Evolutionary conservation across 179 eudicot species (phyloP), one percentile per base, ranked within the genome.

Genomic region (Camellia oleifera): DNA sequence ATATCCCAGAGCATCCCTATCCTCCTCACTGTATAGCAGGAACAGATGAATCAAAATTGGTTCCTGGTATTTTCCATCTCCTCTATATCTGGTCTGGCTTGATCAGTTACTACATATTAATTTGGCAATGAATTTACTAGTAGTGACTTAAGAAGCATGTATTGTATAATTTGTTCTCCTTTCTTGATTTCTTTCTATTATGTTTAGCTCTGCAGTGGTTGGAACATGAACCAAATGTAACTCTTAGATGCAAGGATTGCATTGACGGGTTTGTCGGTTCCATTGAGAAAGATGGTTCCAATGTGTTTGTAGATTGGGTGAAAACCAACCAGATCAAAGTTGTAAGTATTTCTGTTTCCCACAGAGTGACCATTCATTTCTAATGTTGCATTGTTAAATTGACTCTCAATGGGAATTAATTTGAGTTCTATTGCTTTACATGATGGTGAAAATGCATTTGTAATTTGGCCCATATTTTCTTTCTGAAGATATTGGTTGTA

Each of bases 21-120:
- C 98, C 97, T 81, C 99, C 98, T 81, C 99, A 95, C 80, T 95
- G 99, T 81, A 83, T 95, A 18, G 78, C 77, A 50, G 99, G 98
- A 78, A 86, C 99, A 52, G 89, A 87, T 53, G 98, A 95, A 85
- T 76, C 97, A 11, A 84, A 84, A 83, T 79, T 95, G 78, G 98
- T 95, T 84, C 97, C 98, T 78, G 93, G 99, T 92, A 83, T 44
- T 56, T 77, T 54, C 40, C 65, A 50, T 20, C 62, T 46, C 44
- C 42, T 50, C 46, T 58, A 14, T 32, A 32, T 32, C 40, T 32
- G 40, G 40, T 52, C 52, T 23, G 1, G 63, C 18, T 40, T 9
- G 10, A 11, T 56, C 54, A 40, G 45, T 62, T 20, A 18, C 67
- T n/a, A 63, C 6, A 17, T 52, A 52, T 9, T 52, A 52, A 5